Conservation (phyloP, 75 land plant genomes). For the Ceratopteris richardii region DNA sequence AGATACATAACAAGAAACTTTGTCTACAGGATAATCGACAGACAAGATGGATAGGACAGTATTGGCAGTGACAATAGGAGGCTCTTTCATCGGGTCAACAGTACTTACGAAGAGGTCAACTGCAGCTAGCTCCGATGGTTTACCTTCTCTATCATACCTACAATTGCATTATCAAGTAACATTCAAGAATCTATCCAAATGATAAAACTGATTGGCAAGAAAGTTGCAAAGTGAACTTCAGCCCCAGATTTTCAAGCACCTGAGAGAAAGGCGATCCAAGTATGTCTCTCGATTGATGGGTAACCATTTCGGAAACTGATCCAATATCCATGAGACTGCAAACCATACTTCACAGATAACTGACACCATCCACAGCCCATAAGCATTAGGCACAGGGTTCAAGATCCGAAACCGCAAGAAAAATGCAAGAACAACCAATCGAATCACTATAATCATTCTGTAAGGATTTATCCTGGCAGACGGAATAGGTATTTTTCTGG, state of each 20-base stretch:
- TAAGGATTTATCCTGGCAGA: constrained; percentile 71
- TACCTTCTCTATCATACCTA: constrained; percentile 82
- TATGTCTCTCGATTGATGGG: constrained; percentile 5
- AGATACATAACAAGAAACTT: constrained; percentile 83
- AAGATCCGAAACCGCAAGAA: constrained; percentile 62
- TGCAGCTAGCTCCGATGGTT: constrained; percentile 77
- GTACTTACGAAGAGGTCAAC: constrained; percentile 88
- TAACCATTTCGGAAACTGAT: constrained; percentile 13
- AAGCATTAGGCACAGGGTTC: constrained; percentile 34
- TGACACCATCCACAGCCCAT: constrained; percentile 5
- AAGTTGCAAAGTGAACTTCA: no score
- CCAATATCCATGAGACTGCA: constrained; percentile 13
- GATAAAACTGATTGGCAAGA: no score
- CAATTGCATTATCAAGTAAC: constrained; percentile 7
- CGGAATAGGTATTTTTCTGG: constrained; percentile 60
- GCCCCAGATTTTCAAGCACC: no score
- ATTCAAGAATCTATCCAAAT: constrained; percentile 1
- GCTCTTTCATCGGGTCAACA: constrained; percentile 83
- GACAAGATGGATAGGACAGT: constrained; percentile 74
- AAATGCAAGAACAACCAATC: constrained; percentile 58
- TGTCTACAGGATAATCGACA: constrained; percentile 84
- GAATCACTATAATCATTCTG: constrained; percentile 67
- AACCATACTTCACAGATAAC: constrained; percentile 12
- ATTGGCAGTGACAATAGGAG: constrained; percentile 84
- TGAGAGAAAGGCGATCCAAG: constrained; percentile 6